These are phyloP conservation scores for Rhodotorula sp. DNA, from an alignment of 1,284 basidiomycete genomes.

Conservation along the genomic window DNA sequence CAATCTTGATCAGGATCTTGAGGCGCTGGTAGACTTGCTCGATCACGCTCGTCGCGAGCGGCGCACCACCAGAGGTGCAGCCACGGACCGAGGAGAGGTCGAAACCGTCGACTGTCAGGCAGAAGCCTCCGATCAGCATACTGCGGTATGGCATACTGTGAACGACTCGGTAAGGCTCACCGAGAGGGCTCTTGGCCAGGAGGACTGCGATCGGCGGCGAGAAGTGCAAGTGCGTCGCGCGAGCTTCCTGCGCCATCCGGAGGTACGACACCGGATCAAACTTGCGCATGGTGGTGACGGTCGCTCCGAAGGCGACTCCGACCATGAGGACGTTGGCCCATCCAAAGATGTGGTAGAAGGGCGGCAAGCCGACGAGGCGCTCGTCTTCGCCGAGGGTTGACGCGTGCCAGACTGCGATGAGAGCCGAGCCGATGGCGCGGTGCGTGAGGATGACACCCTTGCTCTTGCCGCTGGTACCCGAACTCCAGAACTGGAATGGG, in stretches of 20 bases:
- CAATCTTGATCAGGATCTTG: constrained; percentile 48
- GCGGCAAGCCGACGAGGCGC: constrained; percentile 48
- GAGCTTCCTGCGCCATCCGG: constrained; percentile 45
- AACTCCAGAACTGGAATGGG: constrained; percentile 46
- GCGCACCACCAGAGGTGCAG: constrained; percentile 50
- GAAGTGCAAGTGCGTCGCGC: constrained; percentile 50
- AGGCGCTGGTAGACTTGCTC: constrained; percentile 48
- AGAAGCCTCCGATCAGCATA: background rate
- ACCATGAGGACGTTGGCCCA: constrained; percentile 46
- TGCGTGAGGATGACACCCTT: constrained; percentile 51
- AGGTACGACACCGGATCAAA: constrained; percentile 50
- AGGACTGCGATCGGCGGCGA: constrained; percentile 51
- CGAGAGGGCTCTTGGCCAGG: constrained; percentile 47
- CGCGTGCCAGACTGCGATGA: constrained; percentile 45
- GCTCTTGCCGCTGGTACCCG: constrained; percentile 49
- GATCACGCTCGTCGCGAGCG: constrained; percentile 48
- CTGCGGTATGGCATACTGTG: constrained; percentile 1
- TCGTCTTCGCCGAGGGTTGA: constrained; percentile 41
- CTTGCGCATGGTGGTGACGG: constrained; percentile 47
- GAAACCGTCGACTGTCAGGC: constrained; percentile 38
- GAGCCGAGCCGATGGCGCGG: constrained; percentile 45
- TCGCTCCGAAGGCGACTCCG: constrained; percentile 48
- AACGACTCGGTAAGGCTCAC: constrained; percentile 7
- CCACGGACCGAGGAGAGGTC: constrained; percentile 48
- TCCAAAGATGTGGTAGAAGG: constrained; percentile 47